Conservation (phyloP, 257 asterid species). For the Primulina eburnea region DNA sequence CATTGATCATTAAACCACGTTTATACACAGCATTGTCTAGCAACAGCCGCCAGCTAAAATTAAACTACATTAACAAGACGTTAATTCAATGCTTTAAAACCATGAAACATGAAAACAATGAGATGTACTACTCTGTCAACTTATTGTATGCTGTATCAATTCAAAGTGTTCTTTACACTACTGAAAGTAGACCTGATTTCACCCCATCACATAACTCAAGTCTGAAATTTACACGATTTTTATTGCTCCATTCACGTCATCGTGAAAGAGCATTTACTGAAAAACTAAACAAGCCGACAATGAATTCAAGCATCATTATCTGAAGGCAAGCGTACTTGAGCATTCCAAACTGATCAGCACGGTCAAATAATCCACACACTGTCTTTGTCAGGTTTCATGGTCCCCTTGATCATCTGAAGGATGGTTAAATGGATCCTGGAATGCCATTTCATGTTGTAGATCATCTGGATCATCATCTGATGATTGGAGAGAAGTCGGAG, state of each 20-base stretch:
- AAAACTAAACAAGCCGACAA: no score
- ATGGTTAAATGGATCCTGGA: not conserved
- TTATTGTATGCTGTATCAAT: no score
- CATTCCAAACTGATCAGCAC: not conserved
- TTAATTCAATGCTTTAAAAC: no score
- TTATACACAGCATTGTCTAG: no score
- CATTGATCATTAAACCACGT: no score
- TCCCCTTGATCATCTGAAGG: slow-evolving; percentile 4
- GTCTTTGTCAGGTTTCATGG: not conserved
- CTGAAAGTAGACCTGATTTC: no score
- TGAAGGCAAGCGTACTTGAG: not conserved
- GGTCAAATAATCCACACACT: not conserved
- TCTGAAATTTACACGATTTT: not conserved
- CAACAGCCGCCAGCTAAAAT: no score
- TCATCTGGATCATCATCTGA: slow-evolving; percentile 13
- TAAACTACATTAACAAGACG: no score
- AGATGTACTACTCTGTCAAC: no score
- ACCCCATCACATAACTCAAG: not conserved
- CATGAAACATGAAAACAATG: no score
- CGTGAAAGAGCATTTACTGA: not conserved
- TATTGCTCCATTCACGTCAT: not conserved
- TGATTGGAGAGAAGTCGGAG: not conserved
- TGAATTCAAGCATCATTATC: not conserved
- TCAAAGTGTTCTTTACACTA: no score
- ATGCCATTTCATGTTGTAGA: not conserved